Evolutionary conservation across 208 protist species (phyloP), one percentile per base, ranked within the genome.

Genomic region (Acanthamoeba sp.): DNA sequence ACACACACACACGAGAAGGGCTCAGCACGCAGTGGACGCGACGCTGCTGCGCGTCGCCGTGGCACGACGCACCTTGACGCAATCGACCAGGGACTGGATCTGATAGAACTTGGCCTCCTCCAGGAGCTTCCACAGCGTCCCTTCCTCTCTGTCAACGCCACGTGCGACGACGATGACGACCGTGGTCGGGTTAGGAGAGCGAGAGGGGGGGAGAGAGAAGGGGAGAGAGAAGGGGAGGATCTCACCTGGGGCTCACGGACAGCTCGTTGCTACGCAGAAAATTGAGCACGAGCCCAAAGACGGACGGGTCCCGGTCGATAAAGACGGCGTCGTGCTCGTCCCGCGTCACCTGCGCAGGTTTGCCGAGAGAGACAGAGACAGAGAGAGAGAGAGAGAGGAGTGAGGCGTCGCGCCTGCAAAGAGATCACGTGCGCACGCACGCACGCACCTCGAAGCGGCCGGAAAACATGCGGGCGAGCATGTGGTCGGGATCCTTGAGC

Each of bases 91-190:
- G 5, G 71, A 24, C 71, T 80, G 71, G 32, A 80, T 80, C 40
- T 80, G 71, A 20, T 80, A 80, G 22, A 80, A 80, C 71, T 80
- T 80, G 71, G 71, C 71, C 71, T 80, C 71, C 50, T 80, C 71
- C 7, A 80, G 71, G 24, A 80, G 71, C 71, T 80, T 80, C 71
- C 71, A 80, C 71, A 80, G 36, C 5, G 71, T 80, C 10, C 34
- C 69, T 42, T 78, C 69, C 36, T 78, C 69, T 14, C 69, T 78
- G 38, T 20, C 2, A 76, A 45, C 66, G 59, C 3, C 59, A 69
- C 20, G 59, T 3, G 59, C n/a, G n/a, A n/a, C n/a, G n/a, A n/a
- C n/a, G n/a, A n/a, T n/a, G n/a, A n/a, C n/a, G n/a, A n/a, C n/a
- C n/a, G n/a, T n/a, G n/a, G n/a, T n/a, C n/a, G n/a, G n/a, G 55